Base-by-base conservation (phyloP, 2,329 filamentous ascomycete species). In the Exophiala lecanii-corni region DNA sequence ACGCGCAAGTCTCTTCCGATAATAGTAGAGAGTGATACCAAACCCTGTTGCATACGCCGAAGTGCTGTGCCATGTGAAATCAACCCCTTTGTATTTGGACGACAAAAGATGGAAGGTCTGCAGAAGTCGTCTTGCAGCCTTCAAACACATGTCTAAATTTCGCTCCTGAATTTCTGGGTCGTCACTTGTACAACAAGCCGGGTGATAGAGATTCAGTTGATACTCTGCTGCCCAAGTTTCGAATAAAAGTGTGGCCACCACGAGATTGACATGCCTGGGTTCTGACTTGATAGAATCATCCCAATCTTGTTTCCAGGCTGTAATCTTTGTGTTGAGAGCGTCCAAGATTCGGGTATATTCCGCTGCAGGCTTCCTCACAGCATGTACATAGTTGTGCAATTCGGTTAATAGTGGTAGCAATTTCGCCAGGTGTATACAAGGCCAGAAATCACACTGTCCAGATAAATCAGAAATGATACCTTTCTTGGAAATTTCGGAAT, bases 311-410 rank as follows among this genome's bases (percentile, higher is more conserved):
- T 78, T 73, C 76, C 82, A 88, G 9, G 71, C 68, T 16, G 73
- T 66, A 12, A 86, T 68, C 50, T 81, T 78, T 6, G 71, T 71
- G 56, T 92, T 84, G 6, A 94, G 70, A 1, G 73, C 71, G 33
- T 75, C 73, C 20, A 92, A 73, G 2, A 78, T 75, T 2, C 73
- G 66, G 23, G 79, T 65, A 59, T 92, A 91, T 23, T 70, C 73
- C n/a, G 68, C 71, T 1, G 80, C 70, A 31, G 81, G 76, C 38
- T 78, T 73, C 21, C 76, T 74, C 9, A 86, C 77, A 32, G 82
- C 76, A 65, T 91, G 89, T n/a, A 94, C 75, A 28, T 78, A 82
- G 54, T 78, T 76, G 60, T 84, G 89, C 63, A 94, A 76, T 47
- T 89, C 82, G 57, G 88, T 75, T 51, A 80, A 81, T 13, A 86